phyloP scores from a whole-genome alignment of 78 protist genomes.

The Protostelium mycophagum region DNA sequence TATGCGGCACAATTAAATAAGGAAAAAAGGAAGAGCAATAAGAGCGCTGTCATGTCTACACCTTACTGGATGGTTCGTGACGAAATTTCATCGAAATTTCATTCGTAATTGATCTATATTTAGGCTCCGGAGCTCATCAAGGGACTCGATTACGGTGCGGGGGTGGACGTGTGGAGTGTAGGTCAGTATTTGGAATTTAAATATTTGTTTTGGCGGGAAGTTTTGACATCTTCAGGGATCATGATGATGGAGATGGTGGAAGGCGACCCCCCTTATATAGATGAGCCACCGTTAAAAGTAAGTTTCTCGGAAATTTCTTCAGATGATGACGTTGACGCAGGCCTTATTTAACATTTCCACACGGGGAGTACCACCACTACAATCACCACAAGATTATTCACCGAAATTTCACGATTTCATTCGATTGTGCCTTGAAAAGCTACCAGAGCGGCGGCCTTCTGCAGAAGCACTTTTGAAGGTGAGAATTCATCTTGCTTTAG shows the following conservation, averaged over 20 bases:
- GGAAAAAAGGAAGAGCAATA: slow-evolving; percentile 24
- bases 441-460: slow-evolving; percentile 57
- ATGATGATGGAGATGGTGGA: slow-evolving; percentile 45
- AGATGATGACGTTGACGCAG: background rate
- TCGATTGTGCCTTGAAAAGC: slow-evolving; percentile 64
- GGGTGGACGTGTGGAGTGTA: slow-evolving; percentile 84
- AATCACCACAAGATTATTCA: slow-evolving; percentile 53
- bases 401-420: slow-evolving; percentile 75
- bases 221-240: slow-evolving; percentile 20
- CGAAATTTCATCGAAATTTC: background rate
- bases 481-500: background rate
- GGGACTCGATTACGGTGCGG: slow-evolving; percentile 74
- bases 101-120: no score
- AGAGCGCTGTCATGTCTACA: slow-evolving; percentile 66
- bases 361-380: slow-evolving; percentile 78
- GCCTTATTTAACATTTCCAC: slow-evolving; percentile 88
- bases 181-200: no score
- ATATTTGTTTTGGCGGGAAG: background rate
- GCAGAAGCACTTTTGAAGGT: slow-evolving; percentile 3
- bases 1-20: slow-evolving; percentile 56
- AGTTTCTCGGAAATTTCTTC: background rate
- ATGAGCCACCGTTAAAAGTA: slow-evolving; percentile 61
- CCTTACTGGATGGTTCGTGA: slow-evolving; percentile 77
- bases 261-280: slow-evolving; percentile 62
- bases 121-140: slow-evolving; percentile 82